A percentile compares a stretch with the other conserved stretches of the same genome.
These are phyloP conservation scores for Ephemerocybe angulata DNA, from an alignment of 768 basidiomycete genomes.

Conservation along the genomic window DNA sequence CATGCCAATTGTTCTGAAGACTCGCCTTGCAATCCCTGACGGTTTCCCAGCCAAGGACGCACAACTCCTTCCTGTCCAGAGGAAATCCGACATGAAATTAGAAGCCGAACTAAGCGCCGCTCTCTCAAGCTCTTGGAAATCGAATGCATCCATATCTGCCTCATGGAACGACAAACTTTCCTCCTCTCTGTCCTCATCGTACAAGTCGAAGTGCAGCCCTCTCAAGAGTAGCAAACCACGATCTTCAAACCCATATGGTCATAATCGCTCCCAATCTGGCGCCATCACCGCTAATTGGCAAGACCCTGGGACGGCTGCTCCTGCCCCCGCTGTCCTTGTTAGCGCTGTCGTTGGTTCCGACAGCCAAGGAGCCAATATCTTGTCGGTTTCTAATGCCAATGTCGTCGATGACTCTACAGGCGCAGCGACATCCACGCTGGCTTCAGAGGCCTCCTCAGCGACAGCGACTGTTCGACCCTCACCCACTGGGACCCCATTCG, in stretches of 20 bases:
- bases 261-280: slow-evolving; percentile 38
- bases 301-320: slow-evolving; percentile 49
- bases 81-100: slow-evolving; percentile 9
- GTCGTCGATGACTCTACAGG: slow-evolving; percentile 8
- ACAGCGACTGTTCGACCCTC: slow-evolving; percentile 37
- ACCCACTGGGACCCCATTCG: slow-evolving; percentile 31
- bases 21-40: slow-evolving; percentile 3
- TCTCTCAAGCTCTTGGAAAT: slow-evolving; percentile 36
- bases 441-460: slow-evolving; percentile 39
- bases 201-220: slow-evolving; percentile 33
- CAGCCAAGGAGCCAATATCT: slow-evolving; percentile 38
- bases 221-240: slow-evolving; percentile 29
- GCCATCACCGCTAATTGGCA: slow-evolving; percentile 43
- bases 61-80: slow-evolving; percentile 14
- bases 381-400: slow-evolving; percentile 31
- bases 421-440: slow-evolving; percentile 4
- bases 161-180: slow-evolving; percentile 40
- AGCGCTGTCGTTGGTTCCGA: slow-evolving; percentile 46
- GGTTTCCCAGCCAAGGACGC: not conserved
- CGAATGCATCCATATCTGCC: slow-evolving; percentile 22
- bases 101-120: slow-evolving; percentile 1
- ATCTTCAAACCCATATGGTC: slow-evolving; percentile 20
- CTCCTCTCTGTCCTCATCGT: slow-evolving; percentile 34
- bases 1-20: slow-evolving; percentile 23
- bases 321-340: slow-evolving; percentile 51